A percentile compares a stretch with the other conserved stretches of the same genome.
Evolutionary conservation across 2,329 filamentous ascomycete genomes (phyloP).

Genomic region (Ophiostoma triangulosporum): DNA sequence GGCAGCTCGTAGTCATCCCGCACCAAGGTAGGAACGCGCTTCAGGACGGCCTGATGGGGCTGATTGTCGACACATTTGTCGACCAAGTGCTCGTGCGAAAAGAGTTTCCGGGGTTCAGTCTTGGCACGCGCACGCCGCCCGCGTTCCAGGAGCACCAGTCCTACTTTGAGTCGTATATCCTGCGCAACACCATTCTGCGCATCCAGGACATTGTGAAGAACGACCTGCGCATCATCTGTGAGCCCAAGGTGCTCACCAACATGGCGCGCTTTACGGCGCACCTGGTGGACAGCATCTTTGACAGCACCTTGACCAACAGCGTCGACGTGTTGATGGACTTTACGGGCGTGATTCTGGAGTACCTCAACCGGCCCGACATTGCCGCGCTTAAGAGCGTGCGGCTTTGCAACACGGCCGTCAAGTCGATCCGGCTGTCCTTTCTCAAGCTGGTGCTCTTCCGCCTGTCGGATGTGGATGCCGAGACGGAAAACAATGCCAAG

Average conservation of each 20-base stretch:
- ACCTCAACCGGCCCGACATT: conserved; percentile 74
- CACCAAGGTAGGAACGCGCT: conserved; percentile 52
- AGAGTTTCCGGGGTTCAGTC: conserved; percentile 76
- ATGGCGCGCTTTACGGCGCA: conserved; percentile 69
- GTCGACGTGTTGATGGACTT: conserved; percentile 77
- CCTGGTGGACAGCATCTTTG: conserved; percentile 80
- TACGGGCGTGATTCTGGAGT: conserved; percentile 71
- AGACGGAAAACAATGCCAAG: conserved; percentile 13
- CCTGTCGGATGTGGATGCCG: conserved; percentile 69
- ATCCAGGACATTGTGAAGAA: conserved; percentile 57
- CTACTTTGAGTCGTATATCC: conserved; percentile 83
- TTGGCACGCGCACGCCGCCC: conserved; percentile 80
- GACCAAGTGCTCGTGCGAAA: conserved; percentile 78
- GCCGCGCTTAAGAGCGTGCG: conserved; percentile 72
- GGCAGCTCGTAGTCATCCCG: conserved; percentile 26
- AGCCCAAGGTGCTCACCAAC: conserved; percentile 77
- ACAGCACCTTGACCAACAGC: conserved; percentile 91
- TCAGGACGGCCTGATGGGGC: conserved; percentile 61
- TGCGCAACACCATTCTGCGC: conserved; percentile 60
- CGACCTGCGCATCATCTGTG: conserved; percentile 58
- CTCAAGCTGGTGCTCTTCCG: conserved; percentile 66
- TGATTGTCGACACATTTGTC: conserved; percentile 67
- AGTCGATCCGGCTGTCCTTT: conserved; percentile 62
- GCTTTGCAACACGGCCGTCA: conserved; percentile 75
- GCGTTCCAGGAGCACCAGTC: conserved; percentile 91